Percentiles rank a stretch among this genome's conserved stretches.
These are phyloP conservation scores for Helotiales sp. DNA, from an alignment of 2,329 filamentous ascomycete species.

Conservation along the genomic window DNA sequence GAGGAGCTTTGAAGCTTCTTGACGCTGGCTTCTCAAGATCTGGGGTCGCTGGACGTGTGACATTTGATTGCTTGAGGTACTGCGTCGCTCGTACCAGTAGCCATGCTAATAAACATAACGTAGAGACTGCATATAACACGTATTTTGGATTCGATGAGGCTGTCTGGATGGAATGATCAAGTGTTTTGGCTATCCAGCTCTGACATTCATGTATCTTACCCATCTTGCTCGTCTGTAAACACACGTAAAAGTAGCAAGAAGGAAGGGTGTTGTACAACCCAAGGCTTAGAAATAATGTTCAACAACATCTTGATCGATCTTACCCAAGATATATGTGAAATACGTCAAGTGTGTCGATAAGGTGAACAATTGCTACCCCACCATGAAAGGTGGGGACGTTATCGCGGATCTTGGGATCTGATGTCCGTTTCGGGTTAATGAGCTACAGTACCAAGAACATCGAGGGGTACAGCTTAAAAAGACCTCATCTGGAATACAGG, in stretches of 20 bases:
- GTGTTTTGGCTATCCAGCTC: slow-evolving; percentile 10
- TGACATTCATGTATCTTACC: slow-evolving; percentile 13
- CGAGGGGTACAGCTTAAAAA: slow-evolving; percentile 10
- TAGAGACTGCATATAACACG: slow-evolving; percentile 21
- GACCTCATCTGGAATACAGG: slow-evolving; percentile 24
- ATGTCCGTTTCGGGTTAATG: slow-evolving; percentile 29
- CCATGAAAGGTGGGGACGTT: slow-evolving; percentile 12
- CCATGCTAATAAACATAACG: slow-evolving; percentile 22
- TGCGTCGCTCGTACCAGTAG: slow-evolving; percentile 22
- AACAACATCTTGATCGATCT: slow-evolving; percentile 5
- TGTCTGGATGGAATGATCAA: slow-evolving; percentile 7
- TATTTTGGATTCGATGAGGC: slow-evolving; percentile 20
- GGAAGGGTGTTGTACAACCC: background rate
- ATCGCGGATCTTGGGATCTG: slow-evolving; percentile 30
- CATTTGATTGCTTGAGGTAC: slow-evolving; percentile 25
- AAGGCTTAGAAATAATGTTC: slow-evolving; percentile 1
- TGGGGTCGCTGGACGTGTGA: slow-evolving; percentile 26
- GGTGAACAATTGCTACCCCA: slow-evolving; percentile 20
- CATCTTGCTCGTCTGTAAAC: slow-evolving; percentile 14
- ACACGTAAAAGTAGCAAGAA: background rate
- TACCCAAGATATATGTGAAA: slow-evolving; percentile 15
- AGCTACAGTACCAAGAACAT: slow-evolving; percentile 11
- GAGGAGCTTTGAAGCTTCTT: slow-evolving; percentile 29
- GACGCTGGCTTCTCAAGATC: slow-evolving; percentile 32
- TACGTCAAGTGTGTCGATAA: slow-evolving; percentile 15